These are phyloP conservation scores for Penicillium maclennaniae DNA, from an alignment of 495 filamentous ascomycete species.

Conservation along the genomic window DNA sequence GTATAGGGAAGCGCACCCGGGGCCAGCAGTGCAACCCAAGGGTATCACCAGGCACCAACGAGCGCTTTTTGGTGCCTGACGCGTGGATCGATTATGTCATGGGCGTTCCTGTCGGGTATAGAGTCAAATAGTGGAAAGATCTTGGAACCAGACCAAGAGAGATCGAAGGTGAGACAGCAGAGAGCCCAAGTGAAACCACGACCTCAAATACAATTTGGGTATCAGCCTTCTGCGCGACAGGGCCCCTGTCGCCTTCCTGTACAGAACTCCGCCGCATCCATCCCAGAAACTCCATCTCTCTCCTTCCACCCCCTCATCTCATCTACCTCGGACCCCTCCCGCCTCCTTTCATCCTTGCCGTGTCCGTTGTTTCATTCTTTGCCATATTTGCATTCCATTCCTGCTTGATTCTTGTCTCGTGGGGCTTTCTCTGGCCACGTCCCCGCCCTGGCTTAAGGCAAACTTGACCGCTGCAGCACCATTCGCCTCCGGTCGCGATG, in stretches of 20 bases:
- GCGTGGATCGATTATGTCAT: conserved; percentile 4
- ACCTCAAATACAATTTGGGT: conserved; percentile 12
- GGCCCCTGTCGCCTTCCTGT: conserved; percentile 1
- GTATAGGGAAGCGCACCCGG: not conserved
- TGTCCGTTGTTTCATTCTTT: conserved; percentile 1
- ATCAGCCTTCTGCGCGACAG: conserved; percentile 8
- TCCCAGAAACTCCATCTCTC: conserved; percentile 6
- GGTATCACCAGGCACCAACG: not conserved
- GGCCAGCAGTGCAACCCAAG: not conserved
- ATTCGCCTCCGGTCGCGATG: conserved; percentile 35
- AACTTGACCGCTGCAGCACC: conserved; percentile 24
- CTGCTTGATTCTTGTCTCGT: conserved; percentile 1
- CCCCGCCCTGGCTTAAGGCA: conserved; percentile 2
- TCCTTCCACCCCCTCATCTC: not conserved
- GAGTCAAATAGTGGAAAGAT: not conserved
- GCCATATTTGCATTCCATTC: conserved; percentile 6
- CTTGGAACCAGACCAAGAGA: not conserved
- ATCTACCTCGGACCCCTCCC: not conserved
- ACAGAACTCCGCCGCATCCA: conserved; percentile 8
- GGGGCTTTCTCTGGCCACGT: conserved; percentile 14
- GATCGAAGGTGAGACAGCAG: not conserved
- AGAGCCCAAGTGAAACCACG: not conserved
- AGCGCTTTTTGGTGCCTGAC: not conserved
- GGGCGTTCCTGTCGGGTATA: not conserved
- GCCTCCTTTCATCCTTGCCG: not conserved